These are phyloP conservation scores for Coccomyxa subellipsoidea DNA, from an alignment of 163 green algal species.

Conservation along the genomic window DNA sequence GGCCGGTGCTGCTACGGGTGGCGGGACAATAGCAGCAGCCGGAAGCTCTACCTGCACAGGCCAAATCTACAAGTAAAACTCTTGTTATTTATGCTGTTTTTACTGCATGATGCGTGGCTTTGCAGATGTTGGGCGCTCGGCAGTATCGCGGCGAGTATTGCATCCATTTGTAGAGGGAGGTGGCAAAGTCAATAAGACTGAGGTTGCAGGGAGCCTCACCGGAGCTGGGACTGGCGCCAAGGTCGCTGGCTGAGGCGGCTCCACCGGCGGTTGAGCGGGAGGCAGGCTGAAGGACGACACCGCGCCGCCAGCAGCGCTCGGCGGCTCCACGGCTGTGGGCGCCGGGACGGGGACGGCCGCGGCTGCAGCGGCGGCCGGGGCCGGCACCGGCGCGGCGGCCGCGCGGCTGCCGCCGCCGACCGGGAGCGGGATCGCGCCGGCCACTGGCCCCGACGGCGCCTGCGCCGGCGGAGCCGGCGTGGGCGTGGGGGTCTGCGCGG, in stretches of 20 bases:
- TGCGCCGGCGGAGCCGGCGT: background rate
- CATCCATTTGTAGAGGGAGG: too few relatives aligned
- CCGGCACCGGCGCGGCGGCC: too few relatives aligned
- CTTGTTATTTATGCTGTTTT: background rate
- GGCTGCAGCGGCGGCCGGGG: too few relatives aligned
- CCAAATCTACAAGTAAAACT: background rate
- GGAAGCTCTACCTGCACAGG: background rate
- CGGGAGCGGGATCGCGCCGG: background rate
- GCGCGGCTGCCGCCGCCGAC: background rate
- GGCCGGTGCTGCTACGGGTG: background rate
- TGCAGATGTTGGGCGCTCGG: background rate
- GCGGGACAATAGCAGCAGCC: background rate
- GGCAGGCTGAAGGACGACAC: background rate
- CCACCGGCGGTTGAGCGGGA: background rate
- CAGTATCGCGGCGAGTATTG: too few relatives aligned
- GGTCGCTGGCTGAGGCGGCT: background rate
- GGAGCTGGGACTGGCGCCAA: background rate
- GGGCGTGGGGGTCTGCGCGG: background rate
- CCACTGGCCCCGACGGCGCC: too few relatives aligned
- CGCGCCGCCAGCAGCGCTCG: background rate
- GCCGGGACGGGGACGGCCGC: background rate
- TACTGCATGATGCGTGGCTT: background rate
- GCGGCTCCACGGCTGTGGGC: background rate
- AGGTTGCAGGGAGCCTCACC: too few relatives aligned
- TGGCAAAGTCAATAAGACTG: too few relatives aligned